phyloP scores from a whole-genome alignment of 2,329 filamentous ascomycete species.

The Colletotrichum shisoi region DNA sequence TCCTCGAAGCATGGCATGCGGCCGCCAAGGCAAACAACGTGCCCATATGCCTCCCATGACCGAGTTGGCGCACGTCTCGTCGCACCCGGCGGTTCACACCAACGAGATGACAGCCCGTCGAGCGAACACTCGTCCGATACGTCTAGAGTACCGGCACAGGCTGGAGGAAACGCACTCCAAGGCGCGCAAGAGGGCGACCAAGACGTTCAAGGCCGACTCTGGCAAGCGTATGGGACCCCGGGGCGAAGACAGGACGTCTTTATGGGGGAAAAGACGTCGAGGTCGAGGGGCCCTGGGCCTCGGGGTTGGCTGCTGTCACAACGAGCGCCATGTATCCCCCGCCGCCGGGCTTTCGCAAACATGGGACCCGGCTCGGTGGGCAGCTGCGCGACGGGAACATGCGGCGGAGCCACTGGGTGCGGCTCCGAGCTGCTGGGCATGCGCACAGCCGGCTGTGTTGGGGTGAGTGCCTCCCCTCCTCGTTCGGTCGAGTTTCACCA shows the following conservation, averaged over 20 bases:
- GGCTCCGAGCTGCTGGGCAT: constrained; percentile 34
- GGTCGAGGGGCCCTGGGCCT: constrained; percentile 32
- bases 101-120: constrained; percentile 38
- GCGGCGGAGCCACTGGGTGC: constrained; percentile 32
- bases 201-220: constrained; percentile 24
- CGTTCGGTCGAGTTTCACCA: background rate
- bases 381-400: constrained; percentile 37
- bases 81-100: constrained; percentile 68
- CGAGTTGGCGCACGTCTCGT: constrained; percentile 70
- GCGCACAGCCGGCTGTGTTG: constrained; percentile 34
- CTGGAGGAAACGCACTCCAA: constrained; percentile 32
- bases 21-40: constrained; percentile 54
- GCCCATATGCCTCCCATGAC: constrained; percentile 56
- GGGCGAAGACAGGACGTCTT: constrained; percentile 32
- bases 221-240: constrained; percentile 37
- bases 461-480: constrained; percentile 31
- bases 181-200: constrained; percentile 34
- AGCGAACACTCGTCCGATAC: constrained; percentile 14
- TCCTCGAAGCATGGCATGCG: constrained; percentile 52
- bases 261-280: constrained; percentile 37
- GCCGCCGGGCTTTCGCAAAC: constrained; percentile 33
- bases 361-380: constrained; percentile 29
- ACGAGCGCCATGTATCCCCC: constrained; percentile 37
- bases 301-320: constrained; percentile 22
- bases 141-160: constrained; percentile 26